Evolutionary conservation across 1,284 basidiomycete genomes (phyloP), one percentile per base, ranked within the genome.

Genomic region (Ceraceosorus guamensis): DNA sequence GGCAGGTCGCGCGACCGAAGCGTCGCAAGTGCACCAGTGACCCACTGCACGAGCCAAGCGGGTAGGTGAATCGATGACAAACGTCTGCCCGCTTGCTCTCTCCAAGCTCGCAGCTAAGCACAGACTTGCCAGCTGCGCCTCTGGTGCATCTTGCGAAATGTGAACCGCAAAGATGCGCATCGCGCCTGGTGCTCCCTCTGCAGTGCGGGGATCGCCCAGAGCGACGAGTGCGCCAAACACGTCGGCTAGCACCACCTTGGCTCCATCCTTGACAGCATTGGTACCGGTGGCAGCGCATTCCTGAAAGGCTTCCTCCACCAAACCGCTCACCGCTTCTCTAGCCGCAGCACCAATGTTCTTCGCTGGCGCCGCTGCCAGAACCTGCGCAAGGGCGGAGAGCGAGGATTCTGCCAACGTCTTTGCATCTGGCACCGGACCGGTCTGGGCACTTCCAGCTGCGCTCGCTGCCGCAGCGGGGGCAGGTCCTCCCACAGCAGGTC

Each of bases 1-100:
- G 10, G 89, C 88, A 0, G 89, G 89, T 48, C 90, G 81, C 14
- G 87, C 82, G 50, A 92, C 84, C n/a, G 82, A 80, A 2, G 87
- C 84, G 56, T 91, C 88, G 57, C 81, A 84, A 1, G 80, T 82
- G 3, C 84, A 82, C 68, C 84, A 85, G 64, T 87, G 85, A 57
- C 85, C 78, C 1, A 88, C 81, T 73, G 90, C 89, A 69, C 85
- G 82, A 3, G 86, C 83, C 13, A 91, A 82, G 46, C 79, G 82
- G n/a, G 81, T 80, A 46, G 87, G 76, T 14, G 85, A 61, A 3
- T 80, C 82, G 6, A 87, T 79, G 50, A 82, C 81, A 64, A 85
- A 83, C 79, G 92, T 87, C 2, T 87, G 70, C 37, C 84, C 84
- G 0, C 81, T 80, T 0, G 78, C 75, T 24, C 71, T 66, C 39